phyloP scores from a whole-genome alignment of 163 green algal genomes.

The Scenedesmus sp. region DNA sequence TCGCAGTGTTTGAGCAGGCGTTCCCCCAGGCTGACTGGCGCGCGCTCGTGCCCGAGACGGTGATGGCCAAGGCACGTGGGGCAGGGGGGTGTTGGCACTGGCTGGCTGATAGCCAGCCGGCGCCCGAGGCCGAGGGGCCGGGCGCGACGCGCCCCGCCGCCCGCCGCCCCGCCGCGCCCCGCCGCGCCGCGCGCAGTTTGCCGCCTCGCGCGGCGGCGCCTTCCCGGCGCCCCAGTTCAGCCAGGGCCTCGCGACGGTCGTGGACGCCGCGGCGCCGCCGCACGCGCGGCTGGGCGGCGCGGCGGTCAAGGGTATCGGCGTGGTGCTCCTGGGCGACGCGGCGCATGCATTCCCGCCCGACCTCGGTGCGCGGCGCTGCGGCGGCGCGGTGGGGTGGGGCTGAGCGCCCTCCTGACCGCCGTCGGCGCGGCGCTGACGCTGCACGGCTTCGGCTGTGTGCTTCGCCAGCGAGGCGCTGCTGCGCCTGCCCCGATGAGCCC shows the following conservation, averaged over 20 bases:
- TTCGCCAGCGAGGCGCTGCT: not conserved
- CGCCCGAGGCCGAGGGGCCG: no score
- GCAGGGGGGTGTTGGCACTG: no score
- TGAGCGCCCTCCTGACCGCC: no score
- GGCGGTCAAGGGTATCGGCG: slow-evolving; percentile 35
- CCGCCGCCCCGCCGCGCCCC: no score
- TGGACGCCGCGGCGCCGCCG: not conserved
- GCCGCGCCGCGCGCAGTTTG: slow-evolving; percentile 26
- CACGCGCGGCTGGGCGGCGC: not conserved
- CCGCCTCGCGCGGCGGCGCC: slow-evolving; percentile 26
- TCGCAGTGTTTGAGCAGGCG: no score
- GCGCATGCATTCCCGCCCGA: slow-evolving; percentile 59
- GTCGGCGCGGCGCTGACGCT: no score
- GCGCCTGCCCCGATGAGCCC: not conserved
- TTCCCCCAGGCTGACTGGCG: slow-evolving; percentile 55
- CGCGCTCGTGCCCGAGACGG: slow-evolving; percentile 26
- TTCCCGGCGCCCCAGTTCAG: slow-evolving; percentile 56
- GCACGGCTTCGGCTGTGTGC: not conserved
- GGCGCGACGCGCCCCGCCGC: no score
- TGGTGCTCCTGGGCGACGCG: slow-evolving; percentile 55
- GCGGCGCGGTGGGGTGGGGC: not conserved
- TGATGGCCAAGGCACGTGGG: slow-evolving; percentile 22
- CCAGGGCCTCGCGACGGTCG: slow-evolving; percentile 4
- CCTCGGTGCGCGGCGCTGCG: slow-evolving; percentile 11
- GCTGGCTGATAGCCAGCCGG: no score